Base-by-base conservation (phyloP, 2,329 filamentous ascomycete species). In the Furcasterigmium sp. region DNA sequence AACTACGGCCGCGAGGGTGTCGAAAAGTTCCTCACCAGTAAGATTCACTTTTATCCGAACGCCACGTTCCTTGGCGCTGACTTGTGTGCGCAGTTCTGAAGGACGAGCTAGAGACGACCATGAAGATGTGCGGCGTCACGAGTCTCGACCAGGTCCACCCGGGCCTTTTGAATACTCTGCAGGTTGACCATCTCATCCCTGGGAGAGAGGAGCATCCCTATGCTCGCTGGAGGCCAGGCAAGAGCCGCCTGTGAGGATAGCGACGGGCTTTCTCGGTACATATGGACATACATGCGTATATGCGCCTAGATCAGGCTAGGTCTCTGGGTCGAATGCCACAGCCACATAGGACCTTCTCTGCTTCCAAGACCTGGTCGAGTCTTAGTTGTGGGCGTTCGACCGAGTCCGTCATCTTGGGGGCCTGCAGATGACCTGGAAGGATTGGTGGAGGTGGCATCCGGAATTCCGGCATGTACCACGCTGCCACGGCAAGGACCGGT, bases 41-140 rank as follows among this genome's bases (percentile, higher is more conserved):
- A 67, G 71, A 68, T 15, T 37, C 11, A 5, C 3, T 21, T 20
- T 19, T 11, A 15, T 11, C 13, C 35, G 18, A 39, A 29, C n/a
- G 10, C 3, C 5, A 37, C 26, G 21, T 10, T 5, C 7, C 9
- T 35, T 17, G 15, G 9, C 7, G n/a, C 32, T 35, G 11, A 35
- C 29, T 3, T 32, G 13, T 10, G n/a, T 9, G n/a, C n/a, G 1
- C 25, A 74, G 70, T 75, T 15, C 49, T 80, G 14, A 67, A 67
- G 41, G 81, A 85, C 46, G 82, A 86, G 56, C 58, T 85, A 4
- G 74, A 81, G 51, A 82, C 76, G 2, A 79, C 80, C 2, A 85
- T 85, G 82, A 72, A 75, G 20, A 70, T 84, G 57, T 75, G 82
- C 45, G 82, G 82, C 2, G 69, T 85, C 26, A 83, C 78, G 1